Evolutionary conservation across 495 filamentous ascomycete genomes (phyloP).

Genomic region (Podospora anserina): DNA sequence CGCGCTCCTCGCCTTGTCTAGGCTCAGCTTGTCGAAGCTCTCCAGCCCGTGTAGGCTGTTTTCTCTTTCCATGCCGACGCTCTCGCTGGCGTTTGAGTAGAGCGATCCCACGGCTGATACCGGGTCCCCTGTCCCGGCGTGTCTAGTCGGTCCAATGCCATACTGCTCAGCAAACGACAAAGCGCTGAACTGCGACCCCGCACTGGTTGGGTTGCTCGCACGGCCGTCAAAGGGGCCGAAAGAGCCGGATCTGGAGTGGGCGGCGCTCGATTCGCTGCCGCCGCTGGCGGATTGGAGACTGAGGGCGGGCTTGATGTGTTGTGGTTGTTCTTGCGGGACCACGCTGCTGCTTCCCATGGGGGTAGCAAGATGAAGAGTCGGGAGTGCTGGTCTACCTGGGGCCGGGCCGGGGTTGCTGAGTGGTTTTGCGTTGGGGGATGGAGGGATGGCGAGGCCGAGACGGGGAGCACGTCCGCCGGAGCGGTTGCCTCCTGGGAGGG

Average conservation of each 20-base stretch:
- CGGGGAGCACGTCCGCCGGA: conserved; percentile 65
- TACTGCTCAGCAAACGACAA: conserved; percentile 71
- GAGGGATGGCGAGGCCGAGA: conserved; percentile 82
- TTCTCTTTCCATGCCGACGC: conserved; percentile 70
- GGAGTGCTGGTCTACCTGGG: conserved; percentile 57
- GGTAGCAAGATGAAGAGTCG: conserved; percentile 75
- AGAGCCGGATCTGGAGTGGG: conserved; percentile 70
- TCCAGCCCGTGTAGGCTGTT: conserved; percentile 64
- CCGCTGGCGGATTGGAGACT: conserved; percentile 63
- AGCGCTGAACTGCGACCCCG: conserved; percentile 75
- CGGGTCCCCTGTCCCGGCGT: conserved; percentile 70
- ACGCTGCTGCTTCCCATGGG: conserved; percentile 69
- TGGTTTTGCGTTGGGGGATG: conserved; percentile 74
- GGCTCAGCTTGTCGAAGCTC: conserved; percentile 67
- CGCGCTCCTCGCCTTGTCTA: conserved; percentile 74
- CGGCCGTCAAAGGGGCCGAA: conserved; percentile 70
- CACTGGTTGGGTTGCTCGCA: conserved; percentile 71
- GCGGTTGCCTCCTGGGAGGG: conserved; percentile 74
- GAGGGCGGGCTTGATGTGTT: conserved; percentile 31
- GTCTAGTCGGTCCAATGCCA: conserved; percentile 52
- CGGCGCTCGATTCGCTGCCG: conserved; percentile 62
- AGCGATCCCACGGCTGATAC: conserved; percentile 82
- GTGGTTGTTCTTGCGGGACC: conserved; percentile 58
- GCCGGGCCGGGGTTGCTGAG: conserved; percentile 44
- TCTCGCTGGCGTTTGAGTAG: conserved; percentile 69